phyloP scores from a whole-genome alignment of 305 asterid species.

The Fraxinus sp. region DNA sequence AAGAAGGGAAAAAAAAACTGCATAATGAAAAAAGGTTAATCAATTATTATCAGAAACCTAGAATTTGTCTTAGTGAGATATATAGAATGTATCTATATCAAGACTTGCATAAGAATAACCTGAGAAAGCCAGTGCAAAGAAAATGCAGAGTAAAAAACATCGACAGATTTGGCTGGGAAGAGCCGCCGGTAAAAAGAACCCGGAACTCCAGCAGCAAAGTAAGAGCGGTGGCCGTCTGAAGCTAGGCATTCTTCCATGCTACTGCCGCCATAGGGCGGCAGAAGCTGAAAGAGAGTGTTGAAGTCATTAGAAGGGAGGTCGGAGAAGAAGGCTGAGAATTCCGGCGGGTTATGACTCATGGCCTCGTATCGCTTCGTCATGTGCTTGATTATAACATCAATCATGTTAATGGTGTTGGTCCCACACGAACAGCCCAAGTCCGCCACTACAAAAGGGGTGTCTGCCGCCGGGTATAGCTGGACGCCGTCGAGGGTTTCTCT shows the following conservation, averaged over 20 bases:
- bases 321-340: slow-evolving; percentile 81
- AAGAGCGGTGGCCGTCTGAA: slow-evolving; percentile 64
- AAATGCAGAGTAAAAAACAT: slow-evolving; percentile 80
- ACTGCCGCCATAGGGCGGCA: slow-evolving; percentile 66
- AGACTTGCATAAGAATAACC: slow-evolving; percentile 32
- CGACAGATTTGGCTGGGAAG: slow-evolving; percentile 65
- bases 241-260: slow-evolving; percentile 88
- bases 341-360: slow-evolving; percentile 48
- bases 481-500: slow-evolving; percentile 66
- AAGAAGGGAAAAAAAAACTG: neutral
- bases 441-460: slow-evolving; percentile 64
- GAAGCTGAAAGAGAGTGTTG: slow-evolving; percentile 82
- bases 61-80: neutral
- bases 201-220: slow-evolving; percentile 92
- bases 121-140: slow-evolving; percentile 97
- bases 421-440: slow-evolving; percentile 96
- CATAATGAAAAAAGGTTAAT: neutral
- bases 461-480: slow-evolving; percentile 43
- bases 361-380: slow-evolving; percentile 62
- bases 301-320: slow-evolving; percentile 91
- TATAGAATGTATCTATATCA: neutral
- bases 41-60: neutral
- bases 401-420: slow-evolving; percentile 70
- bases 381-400: slow-evolving; percentile 75
- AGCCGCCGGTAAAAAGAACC: slow-evolving; percentile 86